A percentile compares a stretch with the other conserved stretches of the same genome.
These are phyloP conservation scores for Fusarium goolgardi DNA, from an alignment of 2,329 filamentous ascomycete genomes.

Conservation along the genomic window DNA sequence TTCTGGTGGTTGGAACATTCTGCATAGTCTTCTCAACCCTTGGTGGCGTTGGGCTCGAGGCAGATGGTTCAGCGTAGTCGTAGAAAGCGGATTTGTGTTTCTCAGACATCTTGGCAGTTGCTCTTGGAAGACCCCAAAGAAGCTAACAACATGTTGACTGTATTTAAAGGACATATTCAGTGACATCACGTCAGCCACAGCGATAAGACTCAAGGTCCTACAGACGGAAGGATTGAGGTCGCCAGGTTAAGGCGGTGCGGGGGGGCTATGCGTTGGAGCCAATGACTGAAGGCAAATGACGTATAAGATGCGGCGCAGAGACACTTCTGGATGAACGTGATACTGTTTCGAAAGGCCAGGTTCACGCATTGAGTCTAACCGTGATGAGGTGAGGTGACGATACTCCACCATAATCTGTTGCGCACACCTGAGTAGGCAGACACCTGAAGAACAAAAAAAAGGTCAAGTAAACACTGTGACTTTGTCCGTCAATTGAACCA, in stretches of 20 bases:
- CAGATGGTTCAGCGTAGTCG: background rate
- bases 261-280: background rate
- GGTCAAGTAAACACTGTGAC: background rate
- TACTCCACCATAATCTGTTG: background rate
- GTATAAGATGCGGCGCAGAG: background rate
- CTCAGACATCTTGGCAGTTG: conserved; percentile 6
- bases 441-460: background rate
- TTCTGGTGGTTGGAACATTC: background rate
- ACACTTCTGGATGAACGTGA: background rate
- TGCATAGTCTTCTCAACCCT: background rate
- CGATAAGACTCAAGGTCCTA: background rate
- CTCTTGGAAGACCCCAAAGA: rapidly evolving
- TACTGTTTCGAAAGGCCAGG: background rate
- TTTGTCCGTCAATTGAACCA: rapidly evolving
- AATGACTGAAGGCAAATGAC: background rate
- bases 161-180: background rate
- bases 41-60: conserved; percentile 8
- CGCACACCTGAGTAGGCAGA: background rate
- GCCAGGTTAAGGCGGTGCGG: conserved; percentile 8
- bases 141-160: background rate
- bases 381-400: background rate
- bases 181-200: conserved; percentile 21
- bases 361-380: background rate
- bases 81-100: background rate
- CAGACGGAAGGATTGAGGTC: background rate